Conservation (phyloP, 78 protist species). For the Tieghemostelium lacteum region DNA sequence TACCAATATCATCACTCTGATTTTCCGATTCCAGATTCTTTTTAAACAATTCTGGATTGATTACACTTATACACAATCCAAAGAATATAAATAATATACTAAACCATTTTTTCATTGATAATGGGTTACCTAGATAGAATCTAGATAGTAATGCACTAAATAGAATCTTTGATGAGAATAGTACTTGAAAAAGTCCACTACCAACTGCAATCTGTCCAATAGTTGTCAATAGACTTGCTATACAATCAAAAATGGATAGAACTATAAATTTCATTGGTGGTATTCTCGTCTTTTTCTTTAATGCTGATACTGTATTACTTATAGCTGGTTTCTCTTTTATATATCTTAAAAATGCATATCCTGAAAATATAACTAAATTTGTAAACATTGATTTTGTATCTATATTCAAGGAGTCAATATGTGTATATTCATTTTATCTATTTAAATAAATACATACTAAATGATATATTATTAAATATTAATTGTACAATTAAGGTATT, state of each 20-base stretch:
- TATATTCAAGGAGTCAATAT: not conserved
- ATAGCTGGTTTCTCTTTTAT: constrained; percentile 1
- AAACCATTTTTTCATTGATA: constrained; percentile 17
- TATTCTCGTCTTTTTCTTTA: not conserved
- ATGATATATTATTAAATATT: constrained; percentile 43
- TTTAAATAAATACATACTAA: constrained; percentile 13
- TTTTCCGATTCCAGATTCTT: not conserved
- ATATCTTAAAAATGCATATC: constrained; percentile 39
- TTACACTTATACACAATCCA: constrained; percentile 49
- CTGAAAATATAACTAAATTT: constrained; percentile 35
- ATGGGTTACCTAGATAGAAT: not conserved
- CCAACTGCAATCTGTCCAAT: constrained; percentile 66
- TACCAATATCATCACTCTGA: not conserved
- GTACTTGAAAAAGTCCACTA: constrained; percentile 67
- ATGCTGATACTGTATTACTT: not conserved
- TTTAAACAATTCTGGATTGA: constrained; percentile 7
- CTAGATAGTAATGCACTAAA: constrained; percentile 45
- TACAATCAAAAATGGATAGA: constrained; percentile 25
- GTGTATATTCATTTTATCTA: not conserved
- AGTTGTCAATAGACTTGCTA: constrained; percentile 50
- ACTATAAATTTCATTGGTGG: not conserved
- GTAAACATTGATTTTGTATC: constrained; percentile 64
- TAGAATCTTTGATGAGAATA: constrained; percentile 70
- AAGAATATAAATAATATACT: constrained; percentile 29
- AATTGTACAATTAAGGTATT: constrained; percentile 53